Percentiles rank a stretch among this genome's conserved stretches.
phyloP scores from a whole-genome alignment of 164 flowering plant species.

The Pachysandra terminalis region DNA sequence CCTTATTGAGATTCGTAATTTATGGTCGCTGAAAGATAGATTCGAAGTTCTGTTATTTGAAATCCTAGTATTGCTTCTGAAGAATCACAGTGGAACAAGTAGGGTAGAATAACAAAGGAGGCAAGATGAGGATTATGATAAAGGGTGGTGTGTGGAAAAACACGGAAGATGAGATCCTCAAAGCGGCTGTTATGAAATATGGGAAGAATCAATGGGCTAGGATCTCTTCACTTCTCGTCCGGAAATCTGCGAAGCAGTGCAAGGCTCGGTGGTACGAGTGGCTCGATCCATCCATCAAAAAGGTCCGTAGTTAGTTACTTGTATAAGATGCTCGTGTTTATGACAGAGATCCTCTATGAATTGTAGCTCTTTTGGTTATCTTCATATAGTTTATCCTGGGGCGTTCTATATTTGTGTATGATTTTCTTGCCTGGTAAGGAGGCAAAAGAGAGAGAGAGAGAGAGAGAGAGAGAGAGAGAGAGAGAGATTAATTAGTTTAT shows the following conservation, averaged over 20 bases:
- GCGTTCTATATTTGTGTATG: neutral
- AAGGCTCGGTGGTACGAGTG: slow-evolving; percentile 99
- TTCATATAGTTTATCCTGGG: neutral
- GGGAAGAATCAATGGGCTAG: slow-evolving; percentile 99
- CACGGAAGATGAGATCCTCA: slow-evolving; percentile 97
- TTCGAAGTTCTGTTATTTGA: neutral
- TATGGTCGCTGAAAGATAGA: neutral
- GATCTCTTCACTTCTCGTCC: slow-evolving; percentile 85
- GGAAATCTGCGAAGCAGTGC: slow-evolving; percentile 96
- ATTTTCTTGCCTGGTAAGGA: too few relatives aligned
- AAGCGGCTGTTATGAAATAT: slow-evolving; percentile 97
- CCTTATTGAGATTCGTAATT: neutral
- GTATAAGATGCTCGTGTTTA: neutral
- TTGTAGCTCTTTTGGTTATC: neutral
- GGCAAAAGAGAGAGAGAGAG: too few relatives aligned
- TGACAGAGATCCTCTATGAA: neutral
- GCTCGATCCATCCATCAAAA: slow-evolving; percentile 98
- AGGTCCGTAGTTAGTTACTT: slow-evolving; percentile 34
- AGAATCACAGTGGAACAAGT: slow-evolving; percentile 4
- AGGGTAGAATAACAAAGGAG: slow-evolving; percentile 9
- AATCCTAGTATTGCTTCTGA: neutral
- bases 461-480: too few relatives aligned
- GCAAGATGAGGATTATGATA: slow-evolving; percentile 97
- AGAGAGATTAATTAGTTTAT: too few relatives aligned
- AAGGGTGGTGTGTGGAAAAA: slow-evolving; percentile 99